phyloP scores from a whole-genome alignment of 2,329 filamentous ascomycete genomes.

The Rutstroemia sydowiana region DNA sequence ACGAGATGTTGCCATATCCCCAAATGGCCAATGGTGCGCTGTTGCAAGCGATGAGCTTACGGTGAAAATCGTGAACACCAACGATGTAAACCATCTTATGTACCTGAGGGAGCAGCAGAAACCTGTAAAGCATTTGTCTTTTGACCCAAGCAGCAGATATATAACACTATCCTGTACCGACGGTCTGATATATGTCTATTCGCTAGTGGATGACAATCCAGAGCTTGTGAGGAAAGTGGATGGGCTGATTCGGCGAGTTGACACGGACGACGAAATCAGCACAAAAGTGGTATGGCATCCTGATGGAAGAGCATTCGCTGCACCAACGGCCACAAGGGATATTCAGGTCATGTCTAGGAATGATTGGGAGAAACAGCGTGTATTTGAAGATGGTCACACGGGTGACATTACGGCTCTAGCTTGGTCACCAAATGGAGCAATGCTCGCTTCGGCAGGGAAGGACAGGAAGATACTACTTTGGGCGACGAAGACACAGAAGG shows the following conservation, averaged over 20 bases:
- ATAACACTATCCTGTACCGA: conserved; percentile 81
- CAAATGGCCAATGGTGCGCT: conserved; percentile 79
- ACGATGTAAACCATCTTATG: conserved; percentile 68
- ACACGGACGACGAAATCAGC: conserved; percentile 69
- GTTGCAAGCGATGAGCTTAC: conserved; percentile 94
- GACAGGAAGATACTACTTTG: conserved; percentile 71
- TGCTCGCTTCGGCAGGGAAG: conserved; percentile 65
- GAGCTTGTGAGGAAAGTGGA: conserved; percentile 78
- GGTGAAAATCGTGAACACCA: conserved; percentile 79
- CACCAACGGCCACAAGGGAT: conserved; percentile 73
- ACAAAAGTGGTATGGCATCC: conserved; percentile 84
- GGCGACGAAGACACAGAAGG: conserved; percentile 81
- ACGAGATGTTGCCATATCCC: conserved; percentile 75
- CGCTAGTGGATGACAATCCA: conserved; percentile 68
- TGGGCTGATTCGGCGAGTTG: conserved; percentile 72
- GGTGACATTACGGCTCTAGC: conserved; percentile 79
- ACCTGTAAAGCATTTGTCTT: conserved; percentile 85
- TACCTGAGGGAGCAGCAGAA: conserved; percentile 77
- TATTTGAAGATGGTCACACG: conserved; percentile 72
- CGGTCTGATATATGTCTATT: conserved; percentile 86
- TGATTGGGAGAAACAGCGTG: conserved; percentile 81
- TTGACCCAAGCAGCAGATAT: conserved; percentile 71
- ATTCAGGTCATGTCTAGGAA: conserved; percentile 80
- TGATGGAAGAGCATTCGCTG: conserved; percentile 83
- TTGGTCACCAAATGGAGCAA: conserved; percentile 91